Conservation (phyloP, 2,329 filamentous ascomycete genomes). For the Coleophoma cylindrospora region DNA sequence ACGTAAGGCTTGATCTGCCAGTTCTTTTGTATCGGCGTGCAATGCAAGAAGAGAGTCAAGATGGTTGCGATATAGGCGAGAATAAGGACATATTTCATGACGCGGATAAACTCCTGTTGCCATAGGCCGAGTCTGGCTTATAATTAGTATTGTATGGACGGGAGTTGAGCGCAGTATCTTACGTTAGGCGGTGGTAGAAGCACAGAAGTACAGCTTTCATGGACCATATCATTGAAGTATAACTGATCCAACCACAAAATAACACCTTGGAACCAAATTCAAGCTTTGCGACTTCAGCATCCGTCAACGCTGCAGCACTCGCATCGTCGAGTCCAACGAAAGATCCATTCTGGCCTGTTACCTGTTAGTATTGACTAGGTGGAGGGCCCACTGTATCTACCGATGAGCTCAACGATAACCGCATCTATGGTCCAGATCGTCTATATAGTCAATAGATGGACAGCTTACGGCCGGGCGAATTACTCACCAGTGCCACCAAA, state of each 20-base stretch:
- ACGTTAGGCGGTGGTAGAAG: slow-evolving; percentile 38
- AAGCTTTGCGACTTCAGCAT: slow-evolving; percentile 22
- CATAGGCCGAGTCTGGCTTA: slow-evolving; percentile 27
- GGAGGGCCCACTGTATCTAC: slow-evolving; percentile 1
- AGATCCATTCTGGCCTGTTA: slow-evolving; percentile 31
- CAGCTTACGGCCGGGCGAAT: slow-evolving; percentile 7
- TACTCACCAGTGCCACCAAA: slow-evolving; percentile 29
- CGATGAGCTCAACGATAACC: slow-evolving; percentile 3
- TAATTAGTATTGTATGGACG: background rate
- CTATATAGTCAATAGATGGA: background rate
- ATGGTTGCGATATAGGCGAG: background rate
- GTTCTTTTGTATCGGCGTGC: background rate
- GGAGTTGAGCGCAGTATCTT: slow-evolving; percentile 7
- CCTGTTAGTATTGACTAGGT: background rate
- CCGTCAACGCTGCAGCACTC: slow-evolving; percentile 24
- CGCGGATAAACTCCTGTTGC: slow-evolving; percentile 30
- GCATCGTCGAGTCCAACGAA: slow-evolving; percentile 31
- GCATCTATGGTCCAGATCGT: slow-evolving; percentile 18
- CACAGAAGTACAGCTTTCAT: slow-evolving; percentile 38
- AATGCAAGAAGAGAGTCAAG: background rate
- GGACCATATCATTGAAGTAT: slow-evolving; percentile 35
- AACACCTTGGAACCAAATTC: slow-evolving; percentile 29
- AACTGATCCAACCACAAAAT: slow-evolving; percentile 34
- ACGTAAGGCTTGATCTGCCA: background rate
- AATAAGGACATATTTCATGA: background rate